These are phyloP conservation scores for Apiospora arundinis DNA, from an alignment of 2,329 filamentous ascomycete species.

Conservation along the genomic window DNA sequence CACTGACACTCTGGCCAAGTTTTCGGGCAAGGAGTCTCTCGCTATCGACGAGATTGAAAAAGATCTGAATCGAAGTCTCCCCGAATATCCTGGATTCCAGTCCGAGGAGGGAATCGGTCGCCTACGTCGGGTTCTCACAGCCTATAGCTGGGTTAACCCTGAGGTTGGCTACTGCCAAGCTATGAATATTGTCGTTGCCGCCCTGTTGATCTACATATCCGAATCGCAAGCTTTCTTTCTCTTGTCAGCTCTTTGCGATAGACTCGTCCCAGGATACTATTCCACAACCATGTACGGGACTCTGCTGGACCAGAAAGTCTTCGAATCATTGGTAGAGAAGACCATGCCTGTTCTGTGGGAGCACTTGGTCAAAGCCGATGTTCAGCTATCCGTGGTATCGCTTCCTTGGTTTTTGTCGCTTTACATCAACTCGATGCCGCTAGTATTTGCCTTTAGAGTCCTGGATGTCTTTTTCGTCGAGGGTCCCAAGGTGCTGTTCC, in stretches of 20 bases:
- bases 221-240: conserved; percentile 95
- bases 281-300: conserved; percentile 99
- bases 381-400: conserved; percentile 96
- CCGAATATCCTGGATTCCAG: conserved; percentile 97
- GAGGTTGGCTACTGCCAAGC: conserved; percentile 98
- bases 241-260: conserved; percentile 88
- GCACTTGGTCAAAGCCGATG: conserved; percentile 94
- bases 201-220: conserved; percentile 98
- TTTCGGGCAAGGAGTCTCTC: conserved; percentile 84
- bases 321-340: conserved; percentile 96
- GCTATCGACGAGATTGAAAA: conserved; percentile 99
- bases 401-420: conserved; percentile 97
- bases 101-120: conserved; percentile 93
- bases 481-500: conserved; percentile 95
- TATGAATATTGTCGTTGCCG: conserved; percentile 99
- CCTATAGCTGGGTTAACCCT: conserved; percentile 96
- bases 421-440: conserved; percentile 99
- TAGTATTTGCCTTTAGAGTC: conserved; percentile 96
- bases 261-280: conserved; percentile 94
- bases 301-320: conserved; percentile 93
- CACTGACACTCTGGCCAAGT: conserved; percentile 82
- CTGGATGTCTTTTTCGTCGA: conserved; percentile 98
- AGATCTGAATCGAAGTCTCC: conserved; percentile 92
- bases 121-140: conserved; percentile 87
- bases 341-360: conserved; percentile 99